phyloP scores from a whole-genome alignment of 352 stramenopile species.

The Phytophthora chlamydospora region DNA sequence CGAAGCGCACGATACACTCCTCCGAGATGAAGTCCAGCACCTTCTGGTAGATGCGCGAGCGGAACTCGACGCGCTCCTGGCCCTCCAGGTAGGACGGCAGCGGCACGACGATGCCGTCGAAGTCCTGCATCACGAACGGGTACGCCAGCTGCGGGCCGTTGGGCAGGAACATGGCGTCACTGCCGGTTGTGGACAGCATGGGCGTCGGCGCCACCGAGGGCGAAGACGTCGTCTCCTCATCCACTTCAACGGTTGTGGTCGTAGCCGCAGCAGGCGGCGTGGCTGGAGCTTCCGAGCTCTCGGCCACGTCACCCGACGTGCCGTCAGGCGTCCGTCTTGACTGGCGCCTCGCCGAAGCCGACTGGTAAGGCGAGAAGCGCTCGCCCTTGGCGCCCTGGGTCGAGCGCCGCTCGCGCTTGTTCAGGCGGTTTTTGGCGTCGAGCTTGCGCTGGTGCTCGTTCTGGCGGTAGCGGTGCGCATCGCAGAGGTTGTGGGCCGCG shows the following conservation, averaged over 20 bases:
- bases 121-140: constrained; percentile 69
- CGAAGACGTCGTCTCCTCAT: constrained; percentile 10
- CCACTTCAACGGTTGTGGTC: constrained; percentile 1
- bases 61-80: constrained; percentile 75
- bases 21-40: constrained; percentile 86
- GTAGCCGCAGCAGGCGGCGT: neutral
- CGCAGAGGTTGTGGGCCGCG: constrained; percentile 83
- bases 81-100: constrained; percentile 78
- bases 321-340: neutral
- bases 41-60: constrained; percentile 83
- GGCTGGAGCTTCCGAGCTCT: neutral
- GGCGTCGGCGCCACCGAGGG: neutral
- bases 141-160: constrained; percentile 61
- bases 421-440: constrained; percentile 79
- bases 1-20: constrained; percentile 70
- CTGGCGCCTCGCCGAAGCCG: constrained; percentile 6
- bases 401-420: constrained; percentile 63
- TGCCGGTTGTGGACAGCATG: constrained; percentile 16
- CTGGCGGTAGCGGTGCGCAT: constrained; percentile 82
- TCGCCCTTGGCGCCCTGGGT: constrained; percentile 6
- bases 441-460: constrained; percentile 90
- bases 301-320: constrained; percentile 12
- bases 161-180: constrained; percentile 47
- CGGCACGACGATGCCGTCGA: constrained; percentile 82
- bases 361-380: constrained; percentile 37